These are phyloP conservation scores for Punica granatum DNA, from an alignment of 345 rosid species.

Conservation along the genomic window DNA sequence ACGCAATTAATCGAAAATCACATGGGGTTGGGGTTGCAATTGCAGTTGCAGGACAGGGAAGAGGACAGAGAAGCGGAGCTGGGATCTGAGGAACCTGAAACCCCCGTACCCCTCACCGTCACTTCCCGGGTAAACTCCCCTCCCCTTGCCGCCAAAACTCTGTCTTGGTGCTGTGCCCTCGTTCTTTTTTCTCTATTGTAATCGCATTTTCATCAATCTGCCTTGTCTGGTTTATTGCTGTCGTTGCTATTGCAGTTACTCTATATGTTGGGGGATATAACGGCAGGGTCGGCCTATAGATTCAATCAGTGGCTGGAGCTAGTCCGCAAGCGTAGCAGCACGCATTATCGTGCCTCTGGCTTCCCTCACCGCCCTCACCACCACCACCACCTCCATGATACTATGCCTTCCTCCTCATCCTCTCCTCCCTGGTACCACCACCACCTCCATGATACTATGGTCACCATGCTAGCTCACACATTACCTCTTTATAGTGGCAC, in stretches of 20 bases:
- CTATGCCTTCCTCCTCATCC: slow-evolving; percentile 4
- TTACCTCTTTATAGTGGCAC: background rate
- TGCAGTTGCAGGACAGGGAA: slow-evolving; percentile 12
- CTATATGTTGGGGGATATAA: slow-evolving; percentile 97
- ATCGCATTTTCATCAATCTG: background rate
- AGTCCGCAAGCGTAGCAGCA: slow-evolving; percentile 93
- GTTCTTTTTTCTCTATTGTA: background rate
- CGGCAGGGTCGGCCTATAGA: slow-evolving; percentile 75
- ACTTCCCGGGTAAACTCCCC: slow-evolving; percentile 70
- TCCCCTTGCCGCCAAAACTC: background rate
- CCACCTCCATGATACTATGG: background rate
- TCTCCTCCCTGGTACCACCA: slow-evolving; percentile 6
- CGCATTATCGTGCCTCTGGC: slow-evolving; percentile 66
- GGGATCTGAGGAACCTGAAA: slow-evolving; percentile 54
- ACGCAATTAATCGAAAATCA: background rate
- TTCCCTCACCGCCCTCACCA: slow-evolving; percentile 48
- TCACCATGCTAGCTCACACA: too few species aligned
- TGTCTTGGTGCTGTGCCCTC: background rate
- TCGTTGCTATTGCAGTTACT: slow-evolving; percentile 43
- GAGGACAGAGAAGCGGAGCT: slow-evolving; percentile 10
- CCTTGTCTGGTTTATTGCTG: background rate
- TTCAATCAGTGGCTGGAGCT: slow-evolving; percentile 94
- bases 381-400: slow-evolving; percentile 39
- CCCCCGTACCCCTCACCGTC: slow-evolving; percentile 76
- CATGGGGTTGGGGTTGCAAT: background rate